These are phyloP conservation scores for Talinum fruticosum DNA, from an alignment of 148 eudicot species.

Conservation along the genomic window DNA sequence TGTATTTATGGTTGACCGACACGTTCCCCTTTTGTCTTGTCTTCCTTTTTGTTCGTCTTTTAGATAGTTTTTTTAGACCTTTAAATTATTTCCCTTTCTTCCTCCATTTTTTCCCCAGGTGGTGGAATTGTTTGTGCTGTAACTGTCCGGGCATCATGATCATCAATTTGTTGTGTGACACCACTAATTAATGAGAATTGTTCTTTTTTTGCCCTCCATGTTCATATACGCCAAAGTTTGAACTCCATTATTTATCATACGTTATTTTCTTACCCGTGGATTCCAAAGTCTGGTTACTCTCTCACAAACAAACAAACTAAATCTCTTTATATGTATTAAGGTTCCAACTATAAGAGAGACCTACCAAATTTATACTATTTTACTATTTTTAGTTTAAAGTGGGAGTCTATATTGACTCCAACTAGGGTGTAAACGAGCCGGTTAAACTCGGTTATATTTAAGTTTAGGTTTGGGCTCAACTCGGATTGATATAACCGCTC, in stretches of 20 bases:
- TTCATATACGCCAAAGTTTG: not conserved
- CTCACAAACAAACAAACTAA: too few species aligned
- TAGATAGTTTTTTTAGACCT: not conserved
- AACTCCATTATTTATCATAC: not conserved
- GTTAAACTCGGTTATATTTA: too few species aligned
- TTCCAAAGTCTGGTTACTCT: too few species aligned
- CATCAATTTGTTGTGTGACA: conserved; percentile 5
- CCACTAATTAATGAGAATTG: not conserved
- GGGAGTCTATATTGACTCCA: too few species aligned
- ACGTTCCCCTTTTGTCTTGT: not conserved
- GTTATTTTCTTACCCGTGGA: too few species aligned
- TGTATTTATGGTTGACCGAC: conserved; percentile 27
- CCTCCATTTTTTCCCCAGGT: not conserved
- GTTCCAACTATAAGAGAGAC: too few species aligned
- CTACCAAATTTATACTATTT: too few species aligned
- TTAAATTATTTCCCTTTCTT: not conserved
- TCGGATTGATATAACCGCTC: too few species aligned
- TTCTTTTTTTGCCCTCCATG: not conserved
- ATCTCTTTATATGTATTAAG: too few species aligned
- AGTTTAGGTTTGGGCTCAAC: too few species aligned
- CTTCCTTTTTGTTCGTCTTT: not conserved
- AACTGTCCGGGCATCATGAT: conserved; percentile 15
- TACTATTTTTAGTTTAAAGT: too few species aligned
- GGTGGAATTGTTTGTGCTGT: conserved; percentile 19
- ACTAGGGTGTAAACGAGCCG: too few species aligned